Evolutionary conservation across 345 rosid genomes (phyloP), one percentile per base, ranked within the genome.

Genomic region (Durio zibethinus): DNA sequence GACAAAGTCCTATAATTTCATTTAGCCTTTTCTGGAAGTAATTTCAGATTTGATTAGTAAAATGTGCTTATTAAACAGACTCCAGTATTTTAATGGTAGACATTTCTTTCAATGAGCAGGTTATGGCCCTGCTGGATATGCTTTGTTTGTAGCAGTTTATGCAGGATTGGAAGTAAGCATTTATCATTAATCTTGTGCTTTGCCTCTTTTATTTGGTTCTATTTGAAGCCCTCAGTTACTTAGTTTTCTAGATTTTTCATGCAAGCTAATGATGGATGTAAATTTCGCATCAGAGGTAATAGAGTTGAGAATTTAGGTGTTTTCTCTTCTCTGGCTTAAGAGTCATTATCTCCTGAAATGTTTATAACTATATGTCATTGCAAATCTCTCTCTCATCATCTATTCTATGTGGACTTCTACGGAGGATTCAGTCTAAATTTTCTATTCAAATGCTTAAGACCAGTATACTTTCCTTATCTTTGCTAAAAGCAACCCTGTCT

Each of bases 71-170:
- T 38, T 10, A 38, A 66, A 60, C 48, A 60, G 47, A 18, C 33
- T 47, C 71, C 7, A 21, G 33, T 52, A 70, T 50, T 52, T 67
- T 81, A 61, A 61, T 81, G 35, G 59, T 12, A 47, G 43, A 47
- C n/a, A 10, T 42, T 20, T 79, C 20, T 68, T 82, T 57, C 11
- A 59, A 63, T 80, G 67, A 42, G 63, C 90, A 96, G 99, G 94
- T 81, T 92, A 93, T 80, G 99, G 99, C 36, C 89, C 99, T 0
- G 91, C 94, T 75, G 99, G 99, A 61, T 96, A 96, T 83, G 99
- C 97, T 53, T 57, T 96, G 74, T 96, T 96, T 84, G 87, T 96
- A 63, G 97, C 93, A 18, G 98, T 90, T 4, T 92, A 96, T 81
- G 98, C 99, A 40, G 99, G 98, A 33, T 82, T 96, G 77, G 99